A percentile compares a stretch with the other conserved stretches of the same genome.
These are phyloP conservation scores for Tricholoma matsutake DNA, from an alignment of 768 basidiomycete genomes.

Conservation along the genomic window DNA sequence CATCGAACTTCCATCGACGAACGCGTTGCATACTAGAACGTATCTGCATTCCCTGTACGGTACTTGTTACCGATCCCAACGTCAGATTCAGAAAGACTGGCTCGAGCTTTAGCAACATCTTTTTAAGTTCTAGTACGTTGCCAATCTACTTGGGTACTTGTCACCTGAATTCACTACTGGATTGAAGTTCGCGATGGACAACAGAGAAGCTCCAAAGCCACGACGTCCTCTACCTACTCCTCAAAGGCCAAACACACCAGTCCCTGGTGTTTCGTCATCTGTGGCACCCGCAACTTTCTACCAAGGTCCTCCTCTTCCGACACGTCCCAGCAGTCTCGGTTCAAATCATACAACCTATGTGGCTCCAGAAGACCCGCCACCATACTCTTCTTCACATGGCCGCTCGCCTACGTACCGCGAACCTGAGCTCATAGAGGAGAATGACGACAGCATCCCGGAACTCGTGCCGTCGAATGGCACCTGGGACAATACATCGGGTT, in stretches of 20 bases:
- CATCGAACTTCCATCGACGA: not conserved
- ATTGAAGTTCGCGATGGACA: constrained; percentile 38
- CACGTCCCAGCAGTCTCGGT: constrained; percentile 38
- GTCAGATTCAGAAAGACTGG: not conserved
- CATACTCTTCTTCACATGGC: constrained; percentile 28
- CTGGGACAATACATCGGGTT: constrained; percentile 16
- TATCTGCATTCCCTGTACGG: not conserved
- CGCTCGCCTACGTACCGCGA: constrained; percentile 43
- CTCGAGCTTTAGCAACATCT: not conserved
- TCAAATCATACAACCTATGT: constrained; percentile 42
- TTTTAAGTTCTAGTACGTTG: not conserved
- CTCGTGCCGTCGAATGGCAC: constrained; percentile 25
- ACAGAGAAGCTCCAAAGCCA: constrained; percentile 39
- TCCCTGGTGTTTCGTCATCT: constrained; percentile 23
- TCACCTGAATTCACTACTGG: not conserved
- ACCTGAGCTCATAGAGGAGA: constrained; percentile 53
- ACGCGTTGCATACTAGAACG: not conserved
- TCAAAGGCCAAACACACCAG: constrained; percentile 41
- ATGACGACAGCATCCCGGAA: constrained; percentile 31
- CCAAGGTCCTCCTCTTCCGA: constrained; percentile 35
- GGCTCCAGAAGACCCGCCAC: constrained; percentile 34
- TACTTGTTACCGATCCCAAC: not conserved
- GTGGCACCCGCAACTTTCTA: constrained; percentile 39
- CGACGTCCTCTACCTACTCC: constrained; percentile 48
- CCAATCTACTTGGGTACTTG: not conserved